Percentiles rank a stretch among this genome's conserved stretches.
Evolutionary conservation across 345 rosid species (phyloP).

Genomic region (Lumnitzera racemosa): DNA sequence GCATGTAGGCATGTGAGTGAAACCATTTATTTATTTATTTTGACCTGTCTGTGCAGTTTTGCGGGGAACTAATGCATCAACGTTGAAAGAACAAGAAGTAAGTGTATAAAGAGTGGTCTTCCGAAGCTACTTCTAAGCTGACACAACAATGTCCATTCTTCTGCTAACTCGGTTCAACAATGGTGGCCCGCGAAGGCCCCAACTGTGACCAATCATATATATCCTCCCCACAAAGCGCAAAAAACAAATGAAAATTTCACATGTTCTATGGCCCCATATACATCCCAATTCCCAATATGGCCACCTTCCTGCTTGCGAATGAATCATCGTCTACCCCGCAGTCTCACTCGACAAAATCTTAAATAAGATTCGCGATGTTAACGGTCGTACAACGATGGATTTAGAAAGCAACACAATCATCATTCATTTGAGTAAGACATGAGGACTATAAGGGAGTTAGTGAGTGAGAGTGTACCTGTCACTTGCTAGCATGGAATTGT

Average conservation of each 20-base stretch:
- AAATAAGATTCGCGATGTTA: slow-evolving; percentile 5
- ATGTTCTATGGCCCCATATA: slow-evolving; percentile 14
- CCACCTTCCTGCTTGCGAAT: slow-evolving; percentile 1
- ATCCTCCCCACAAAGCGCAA: slow-evolving; percentile 10
- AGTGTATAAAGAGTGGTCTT: too few relatives aligned
- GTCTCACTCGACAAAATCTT: slow-evolving; percentile 14
- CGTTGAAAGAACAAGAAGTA: too few relatives aligned
- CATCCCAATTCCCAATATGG: neutral
- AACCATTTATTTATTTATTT: too few relatives aligned
- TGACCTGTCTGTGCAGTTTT: too few relatives aligned
- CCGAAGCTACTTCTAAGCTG: too few relatives aligned
- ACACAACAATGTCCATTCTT: neutral
- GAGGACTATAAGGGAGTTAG: neutral
- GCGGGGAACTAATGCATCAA: too few relatives aligned
- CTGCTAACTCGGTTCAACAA: neutral
- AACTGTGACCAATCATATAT: slow-evolving; percentile 10
- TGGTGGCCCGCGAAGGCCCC: slow-evolving; percentile 5
- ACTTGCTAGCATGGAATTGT: neutral
- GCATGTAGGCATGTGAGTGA: too few relatives aligned
- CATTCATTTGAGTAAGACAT: neutral
- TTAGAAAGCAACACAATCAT: slow-evolving; percentile 1
- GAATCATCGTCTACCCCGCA: slow-evolving; percentile 9
- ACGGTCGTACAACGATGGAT: slow-evolving; percentile 2
- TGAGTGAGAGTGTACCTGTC: slow-evolving; percentile 2
- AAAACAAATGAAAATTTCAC: slow-evolving; percentile 7